Percentiles rank a stretch among this genome's conserved stretches.
These are phyloP conservation scores for Mortierella sp. DNA, from an alignment of 371 early-diverging fungal genomes.

Conservation along the genomic window DNA sequence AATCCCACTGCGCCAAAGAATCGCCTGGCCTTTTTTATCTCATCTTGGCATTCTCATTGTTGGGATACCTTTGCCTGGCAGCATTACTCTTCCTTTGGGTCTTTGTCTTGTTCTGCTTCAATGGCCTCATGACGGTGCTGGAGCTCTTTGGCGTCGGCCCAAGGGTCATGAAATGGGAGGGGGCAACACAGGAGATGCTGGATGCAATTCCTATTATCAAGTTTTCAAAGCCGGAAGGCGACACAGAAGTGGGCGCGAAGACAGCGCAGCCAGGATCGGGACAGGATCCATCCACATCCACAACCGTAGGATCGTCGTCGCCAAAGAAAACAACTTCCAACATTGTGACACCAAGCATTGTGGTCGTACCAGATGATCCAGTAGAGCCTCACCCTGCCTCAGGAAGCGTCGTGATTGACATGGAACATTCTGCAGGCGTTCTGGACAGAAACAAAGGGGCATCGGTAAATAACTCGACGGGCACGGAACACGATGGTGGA, in stretches of 20 bases:
- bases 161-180: conserved; percentile 50
- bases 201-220: conserved; percentile 38
- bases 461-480: too few species aligned
- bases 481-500: not conserved
- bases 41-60: conserved; percentile 29
- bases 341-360: conserved; percentile 16
- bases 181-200: conserved; percentile 41
- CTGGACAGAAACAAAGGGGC: not conserved
- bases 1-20: conserved; percentile 27
- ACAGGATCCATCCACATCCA: not conserved
- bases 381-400: not conserved
- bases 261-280: not conserved
- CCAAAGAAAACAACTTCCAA: not conserved
- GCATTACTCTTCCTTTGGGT: conserved; percentile 38
- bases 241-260: not conserved
- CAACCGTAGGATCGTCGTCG: not conserved
- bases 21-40: conserved; percentile 44
- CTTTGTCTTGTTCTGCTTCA: conserved; percentile 44
- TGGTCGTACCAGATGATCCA: conserved; percentile 18
- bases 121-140: conserved; percentile 31
- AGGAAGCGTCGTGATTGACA: conserved; percentile 1
- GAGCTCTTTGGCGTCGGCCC: conserved; percentile 49
- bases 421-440: conserved; percentile 1
- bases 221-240: conserved; percentile 19
- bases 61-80: conserved; percentile 34